Evolutionary conservation across 108 stramenopile genomes (phyloP).

Genomic region (Epipyxis sp.): DNA sequence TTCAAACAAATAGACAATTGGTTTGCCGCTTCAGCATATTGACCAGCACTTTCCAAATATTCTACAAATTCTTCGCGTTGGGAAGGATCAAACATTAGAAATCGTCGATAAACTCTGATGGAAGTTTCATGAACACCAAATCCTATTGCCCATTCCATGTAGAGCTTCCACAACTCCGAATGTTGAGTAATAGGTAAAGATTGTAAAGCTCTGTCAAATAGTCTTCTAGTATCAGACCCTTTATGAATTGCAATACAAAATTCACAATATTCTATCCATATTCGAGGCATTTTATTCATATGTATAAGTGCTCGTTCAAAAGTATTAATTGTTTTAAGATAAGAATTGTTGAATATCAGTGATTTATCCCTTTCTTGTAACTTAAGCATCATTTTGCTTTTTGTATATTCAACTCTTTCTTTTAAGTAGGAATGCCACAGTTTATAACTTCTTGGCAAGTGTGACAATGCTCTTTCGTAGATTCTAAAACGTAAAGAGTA

Average conservation of each 20-base stretch:
- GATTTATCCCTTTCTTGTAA: too few relatives aligned
- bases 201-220: conserved; percentile 82
- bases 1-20: conserved; percentile 67
- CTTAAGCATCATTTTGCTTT: too few relatives aligned
- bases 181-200: conserved; percentile 90
- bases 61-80: conserved; percentile 56
- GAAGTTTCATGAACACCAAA: conserved; percentile 45
- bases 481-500: conserved; percentile 32
- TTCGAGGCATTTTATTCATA: conserved; percentile 80
- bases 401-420: conserved; percentile 35
- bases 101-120: conserved; percentile 51
- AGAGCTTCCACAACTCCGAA: conserved; percentile 76
- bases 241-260: neutral
- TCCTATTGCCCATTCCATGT: conserved; percentile 61
- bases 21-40: conserved; percentile 78
- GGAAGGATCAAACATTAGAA: conserved; percentile 40
- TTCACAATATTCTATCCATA: conserved; percentile 64
- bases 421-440: conserved; percentile 81
- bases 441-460: conserved; percentile 91
- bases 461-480: conserved; percentile 71
- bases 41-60: conserved; percentile 49
- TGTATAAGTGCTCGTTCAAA: conserved; percentile 56
- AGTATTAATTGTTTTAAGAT: conserved; percentile 26
- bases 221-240: conserved; percentile 56
- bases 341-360: conserved; percentile 25